These are phyloP conservation scores for Lachnellula occidentalis DNA, from an alignment of 2,329 filamentous ascomycete species.

Conservation along the genomic window DNA sequence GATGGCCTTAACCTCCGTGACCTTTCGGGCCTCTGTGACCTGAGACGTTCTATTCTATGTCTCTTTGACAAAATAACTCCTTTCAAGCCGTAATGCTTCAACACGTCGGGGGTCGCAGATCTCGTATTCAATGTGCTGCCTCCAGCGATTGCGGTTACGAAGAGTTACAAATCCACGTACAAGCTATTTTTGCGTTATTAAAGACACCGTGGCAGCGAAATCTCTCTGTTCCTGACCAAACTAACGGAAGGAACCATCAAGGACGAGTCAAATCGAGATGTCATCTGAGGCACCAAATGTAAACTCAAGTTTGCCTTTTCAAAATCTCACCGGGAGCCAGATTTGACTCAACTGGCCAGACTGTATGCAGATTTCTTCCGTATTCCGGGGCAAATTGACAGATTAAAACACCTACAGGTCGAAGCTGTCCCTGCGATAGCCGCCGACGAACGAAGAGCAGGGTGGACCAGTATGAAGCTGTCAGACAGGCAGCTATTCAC, in stretches of 20 bases:
- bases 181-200: not conserved
- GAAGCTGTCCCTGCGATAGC: not conserved
- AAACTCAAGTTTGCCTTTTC: conserved; percentile 1
- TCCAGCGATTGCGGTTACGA: not conserved
- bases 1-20: not conserved
- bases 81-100: not conserved
- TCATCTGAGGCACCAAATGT: not conserved
- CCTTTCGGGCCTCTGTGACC: too few species aligned
- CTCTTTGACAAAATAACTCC: not conserved
- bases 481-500: not conserved
- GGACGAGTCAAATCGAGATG: not conserved
- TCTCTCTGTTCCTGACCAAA: not conserved
- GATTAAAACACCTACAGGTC: not conserved
- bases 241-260: not conserved
- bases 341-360: not conserved
- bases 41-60: not conserved
- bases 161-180: not conserved
- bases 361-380: not conserved
- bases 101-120: not conserved
- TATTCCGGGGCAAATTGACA: not conserved
- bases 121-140: not conserved
- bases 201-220: not conserved
- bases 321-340: not conserved
- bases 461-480: not conserved
- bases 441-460: not conserved